Evolutionary conservation across 2,329 filamentous ascomycete genomes (phyloP), one percentile per base, ranked within the genome.

Genomic region (Apiospora arundinis): DNA sequence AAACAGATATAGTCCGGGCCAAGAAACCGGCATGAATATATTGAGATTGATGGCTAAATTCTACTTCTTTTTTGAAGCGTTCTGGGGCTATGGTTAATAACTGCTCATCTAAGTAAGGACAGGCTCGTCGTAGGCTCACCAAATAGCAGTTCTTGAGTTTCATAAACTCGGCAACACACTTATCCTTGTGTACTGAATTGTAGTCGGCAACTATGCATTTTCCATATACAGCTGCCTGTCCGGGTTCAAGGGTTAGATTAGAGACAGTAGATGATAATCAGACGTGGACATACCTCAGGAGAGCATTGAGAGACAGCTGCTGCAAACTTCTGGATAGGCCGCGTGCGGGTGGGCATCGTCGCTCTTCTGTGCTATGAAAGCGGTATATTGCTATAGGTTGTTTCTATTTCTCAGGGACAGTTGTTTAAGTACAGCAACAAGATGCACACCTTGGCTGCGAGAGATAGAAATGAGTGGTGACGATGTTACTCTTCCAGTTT

Each of bases 121-220:
- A 9, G 37, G n/a, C 14, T 40, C 66, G n/a, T 65, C 56, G 21
- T 37, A 37, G 37, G 18, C 88, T 77, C 86, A 97, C 95, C 78
- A 97, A 78, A 79, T 94, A 97, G 80, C 95, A 98, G 75, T 97
- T 87, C 81, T 97, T 97, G 67, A 98, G 81, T 75, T 85, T 90
- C 82, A 96, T 85, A 76, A 99, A 98, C 79, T 98, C 95, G 71
- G 90, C 90, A 5, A 88, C 87, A 79, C 96, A 99, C 86, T 96
- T 96, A 79, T 98, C 94, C 80, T 97, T 97, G 76, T 95, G 89
- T 3, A 97, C 90, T 4, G 94, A 90, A 79, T 95, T 95, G 83
- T 97, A 98, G 79, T 98, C 95, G 49, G 90, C 90, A 68, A 95
- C 89, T 74, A 99, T 91, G 80, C 96, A 99, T 85, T 95, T 95